Percentiles rank a stretch among this genome's conserved stretches.
These are phyloP conservation scores for Picea abies DNA, from an alignment of 83 land plant genomes.

Conservation along the genomic window DNA sequence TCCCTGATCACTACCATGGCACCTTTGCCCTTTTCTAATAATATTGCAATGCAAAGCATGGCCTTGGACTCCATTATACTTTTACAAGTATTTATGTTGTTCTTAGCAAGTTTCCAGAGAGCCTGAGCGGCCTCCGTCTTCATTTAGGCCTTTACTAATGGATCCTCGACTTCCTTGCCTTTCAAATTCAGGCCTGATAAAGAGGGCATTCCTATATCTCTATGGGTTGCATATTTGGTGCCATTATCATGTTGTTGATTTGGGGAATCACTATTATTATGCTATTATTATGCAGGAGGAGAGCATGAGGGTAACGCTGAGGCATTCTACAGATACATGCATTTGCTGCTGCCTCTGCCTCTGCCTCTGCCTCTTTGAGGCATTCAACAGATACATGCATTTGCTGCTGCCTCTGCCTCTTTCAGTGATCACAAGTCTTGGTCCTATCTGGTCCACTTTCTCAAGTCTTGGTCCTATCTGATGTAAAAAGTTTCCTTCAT, in stretches of 20 bases:
- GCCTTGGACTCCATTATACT: slow-evolving; percentile 78
- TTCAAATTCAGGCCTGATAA: neutral
- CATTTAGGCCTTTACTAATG: neutral
- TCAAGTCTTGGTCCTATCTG: slow-evolving; percentile 29
- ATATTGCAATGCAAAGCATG: slow-evolving; percentile 70
- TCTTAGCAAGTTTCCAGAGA: slow-evolving; percentile 72
- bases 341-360: too few relatives aligned
- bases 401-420: too few relatives aligned
- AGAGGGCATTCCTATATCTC: neutral
- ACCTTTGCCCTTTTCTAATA: slow-evolving; percentile 62
- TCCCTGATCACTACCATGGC: slow-evolving; percentile 80
- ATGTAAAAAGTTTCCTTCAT: too few relatives aligned
- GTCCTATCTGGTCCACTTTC: slow-evolving; percentile 46
- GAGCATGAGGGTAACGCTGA: slow-evolving; percentile 53
- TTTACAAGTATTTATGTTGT: slow-evolving; percentile 55
- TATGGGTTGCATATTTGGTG: neutral
- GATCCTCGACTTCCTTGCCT: neutral
- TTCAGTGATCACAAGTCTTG: too few relatives aligned
- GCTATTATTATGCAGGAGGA: slow-evolving; percentile 27
- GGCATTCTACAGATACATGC: slow-evolving; percentile 13
- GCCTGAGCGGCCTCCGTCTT: neutral
- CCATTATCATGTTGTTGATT: neutral
- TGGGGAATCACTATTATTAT: neutral
- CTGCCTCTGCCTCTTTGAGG: slow-evolving; percentile 19
- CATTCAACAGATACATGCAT: too few relatives aligned